Base-by-base conservation (phyloP, 345 rosid genomes). In the Bruguiera gymnorhiza region DNA sequence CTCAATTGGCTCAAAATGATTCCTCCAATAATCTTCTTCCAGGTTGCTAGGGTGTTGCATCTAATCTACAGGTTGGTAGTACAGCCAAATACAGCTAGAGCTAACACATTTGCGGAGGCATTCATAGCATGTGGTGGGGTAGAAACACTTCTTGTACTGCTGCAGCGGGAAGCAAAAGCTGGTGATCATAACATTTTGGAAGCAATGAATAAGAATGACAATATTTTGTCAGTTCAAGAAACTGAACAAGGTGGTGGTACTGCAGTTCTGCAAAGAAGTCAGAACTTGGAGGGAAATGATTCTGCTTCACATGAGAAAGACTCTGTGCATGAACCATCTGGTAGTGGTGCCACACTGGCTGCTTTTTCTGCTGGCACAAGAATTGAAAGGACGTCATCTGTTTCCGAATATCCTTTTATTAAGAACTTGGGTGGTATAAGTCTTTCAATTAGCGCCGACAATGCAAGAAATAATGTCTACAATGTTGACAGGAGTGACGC, bases 91-190 rank as follows among this genome's bases (percentile, higher is more conserved):
- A 81, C 89, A 60, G 57, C 88, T 67, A 85, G 90, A 87, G 94
- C 99, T 78, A 76, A 81, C 65, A 74, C 74, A 62, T 92, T 92
- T 86, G 87, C 96, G 0, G 94, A 85, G 79, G 89, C 87, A 72
- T 92, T 92, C 78, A 81, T 96, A 73, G 75, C 79, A 76, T 83
- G 89, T 57, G 99, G 96, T 76, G 99, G 99, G 62, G 80, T 92
- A 81, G 99, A 96, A 80, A 89, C 94, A 30, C 97, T 96, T 83
- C 98, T 96, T 77, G 98, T 96, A 70, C 81, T 96, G 75, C 86
- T 96, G 79, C 99, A 96, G 71, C 83, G 87, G 69, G 98, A 96
- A 88, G 98, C 91, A 68, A 92, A 90, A 83, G 83, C 83, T 80
- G 96, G 97, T 23, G 96, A 96, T 70, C 77, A 70, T 48, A 62